Conservation (phyloP, 805 yeast genomes). For the Middelhovenomyces tepae region DNA sequence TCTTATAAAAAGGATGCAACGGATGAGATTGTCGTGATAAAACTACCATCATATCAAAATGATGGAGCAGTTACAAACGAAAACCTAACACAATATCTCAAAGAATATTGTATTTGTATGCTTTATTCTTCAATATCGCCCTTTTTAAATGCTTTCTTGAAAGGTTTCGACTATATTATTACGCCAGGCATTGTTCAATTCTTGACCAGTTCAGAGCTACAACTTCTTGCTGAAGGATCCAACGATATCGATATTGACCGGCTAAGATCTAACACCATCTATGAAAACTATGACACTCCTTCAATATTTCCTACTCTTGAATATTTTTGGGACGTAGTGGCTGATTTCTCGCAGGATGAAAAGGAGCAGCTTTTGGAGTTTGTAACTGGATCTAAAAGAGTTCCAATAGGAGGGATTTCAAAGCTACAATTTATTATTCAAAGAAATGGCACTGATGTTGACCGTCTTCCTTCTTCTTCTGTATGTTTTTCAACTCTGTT, state of each 20-base stretch:
- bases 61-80: conserved; percentile 11
- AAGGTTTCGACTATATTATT: conserved; percentile 19
- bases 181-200: conserved; percentile 9
- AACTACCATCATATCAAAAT: conserved; percentile 11
- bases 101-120: conserved; percentile 10
- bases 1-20: conserved; percentile 8
- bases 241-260: conserved; percentile 34
- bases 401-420: conserved; percentile 40
- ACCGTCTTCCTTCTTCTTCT: conserved; percentile 41
- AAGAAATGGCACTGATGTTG: conserved; percentile 31
- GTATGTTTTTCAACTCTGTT: conserved; percentile 42
- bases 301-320: conserved; percentile 29
- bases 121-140: conserved; percentile 9
- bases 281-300: conserved; percentile 34
- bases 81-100: conserved; percentile 11
- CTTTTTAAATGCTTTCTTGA: conserved; percentile 14
- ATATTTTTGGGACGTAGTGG: conserved; percentile 40
- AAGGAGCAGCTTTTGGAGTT: conserved; percentile 36
- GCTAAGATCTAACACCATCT: conserved; percentile 33
- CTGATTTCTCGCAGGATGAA: conserved; percentile 32
- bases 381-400: conserved; percentile 41
- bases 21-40: conserved; percentile 5
- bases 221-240: conserved; percentile 34
- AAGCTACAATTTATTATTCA: conserved; percentile 37
- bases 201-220: conserved; percentile 14